Evolutionary conservation across 257 asterid species (phyloP).

Genomic region (Thymus quinquecostatus): DNA sequence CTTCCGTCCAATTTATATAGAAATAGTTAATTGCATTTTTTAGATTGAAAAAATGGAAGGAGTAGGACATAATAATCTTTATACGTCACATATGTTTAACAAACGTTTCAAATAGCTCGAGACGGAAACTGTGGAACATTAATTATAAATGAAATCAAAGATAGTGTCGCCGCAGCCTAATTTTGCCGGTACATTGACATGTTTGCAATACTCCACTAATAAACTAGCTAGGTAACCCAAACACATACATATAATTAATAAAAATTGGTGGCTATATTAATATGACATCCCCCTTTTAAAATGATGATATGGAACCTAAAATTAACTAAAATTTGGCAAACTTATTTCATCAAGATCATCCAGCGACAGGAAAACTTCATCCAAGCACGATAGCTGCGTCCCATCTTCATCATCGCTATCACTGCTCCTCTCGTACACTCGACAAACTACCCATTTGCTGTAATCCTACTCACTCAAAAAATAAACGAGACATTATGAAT

Average conservation of each 20-base stretch:
- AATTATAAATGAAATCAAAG: conserved; percentile 23
- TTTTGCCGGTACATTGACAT: not conserved
- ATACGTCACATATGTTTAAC: too few relatives aligned
- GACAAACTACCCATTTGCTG: conserved; percentile 88
- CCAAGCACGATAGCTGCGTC: conserved; percentile 89
- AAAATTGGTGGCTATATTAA: too few relatives aligned
- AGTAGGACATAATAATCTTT: too few relatives aligned
- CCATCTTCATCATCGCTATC: conserved; percentile 59
- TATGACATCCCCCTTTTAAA: not conserved
- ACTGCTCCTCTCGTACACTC: conserved; percentile 65
- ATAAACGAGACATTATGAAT: too few relatives aligned
- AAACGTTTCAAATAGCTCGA: too few relatives aligned
- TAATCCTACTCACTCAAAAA: conserved; percentile 48
- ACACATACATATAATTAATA: conserved; percentile 9
- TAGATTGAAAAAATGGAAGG: too few relatives aligned
- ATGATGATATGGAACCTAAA: conserved; percentile 29
- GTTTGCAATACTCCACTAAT: conserved; percentile 27
- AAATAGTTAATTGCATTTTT: too few relatives aligned
- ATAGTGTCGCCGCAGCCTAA: conserved; percentile 24
- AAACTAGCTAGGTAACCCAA: conserved; percentile 14
- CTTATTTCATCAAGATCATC: conserved; percentile 92
- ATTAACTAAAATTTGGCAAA: conserved; percentile 51
- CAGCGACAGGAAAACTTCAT: conserved; percentile 86
- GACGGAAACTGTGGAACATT: too few relatives aligned
- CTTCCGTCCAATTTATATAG: too few relatives aligned